phyloP scores from a whole-genome alignment of 805 yeast genomes.

The Candida railenensis region DNA sequence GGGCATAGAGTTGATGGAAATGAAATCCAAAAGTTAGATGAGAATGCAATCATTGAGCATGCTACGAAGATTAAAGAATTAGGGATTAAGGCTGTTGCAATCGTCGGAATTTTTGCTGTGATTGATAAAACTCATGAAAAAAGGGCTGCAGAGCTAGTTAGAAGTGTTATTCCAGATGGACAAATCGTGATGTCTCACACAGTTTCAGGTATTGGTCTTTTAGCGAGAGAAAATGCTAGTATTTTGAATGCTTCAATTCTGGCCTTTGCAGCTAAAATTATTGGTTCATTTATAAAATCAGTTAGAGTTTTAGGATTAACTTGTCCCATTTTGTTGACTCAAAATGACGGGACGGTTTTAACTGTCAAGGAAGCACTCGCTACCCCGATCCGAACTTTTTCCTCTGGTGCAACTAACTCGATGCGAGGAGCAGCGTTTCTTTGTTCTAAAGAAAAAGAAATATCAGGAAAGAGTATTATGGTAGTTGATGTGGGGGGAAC shows the following conservation, averaged over 20 bases:
- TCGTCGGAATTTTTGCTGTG: slow-evolving; percentile 42
- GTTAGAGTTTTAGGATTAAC: slow-evolving; percentile 31
- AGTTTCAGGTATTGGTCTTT: slow-evolving; percentile 43
- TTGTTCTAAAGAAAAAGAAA: slow-evolving; percentile 16
- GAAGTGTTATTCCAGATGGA: slow-evolving; percentile 17
- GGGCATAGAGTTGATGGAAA: slow-evolving; percentile 45
- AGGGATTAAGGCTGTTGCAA: slow-evolving; percentile 37
- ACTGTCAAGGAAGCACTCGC: slow-evolving; percentile 37
- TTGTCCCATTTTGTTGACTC: slow-evolving; percentile 43
- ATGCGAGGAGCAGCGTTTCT: slow-evolving; percentile 49
- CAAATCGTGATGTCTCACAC: slow-evolving; percentile 36
- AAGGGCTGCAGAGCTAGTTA: slow-evolving; percentile 30
- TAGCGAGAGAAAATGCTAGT: slow-evolving; percentile 49
- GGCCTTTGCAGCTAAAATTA: slow-evolving; percentile 41
- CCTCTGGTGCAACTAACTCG: slow-evolving; percentile 50
- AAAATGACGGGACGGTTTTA: slow-evolving; percentile 49
- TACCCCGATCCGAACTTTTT: slow-evolving; percentile 46
- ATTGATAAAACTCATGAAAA: slow-evolving; percentile 38
- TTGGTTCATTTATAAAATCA: slow-evolving; percentile 37
- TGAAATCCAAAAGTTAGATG: slow-evolving; percentile 31
- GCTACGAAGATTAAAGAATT: slow-evolving; percentile 26
- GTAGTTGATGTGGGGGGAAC: slow-evolving; percentile 53
- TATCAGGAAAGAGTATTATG: slow-evolving; percentile 9
- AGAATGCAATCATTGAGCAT: slow-evolving; percentile 24
- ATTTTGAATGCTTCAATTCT: slow-evolving; percentile 46